Base-by-base conservation (phyloP, 345 rosid species). In the Lepidium sativum region DNA sequence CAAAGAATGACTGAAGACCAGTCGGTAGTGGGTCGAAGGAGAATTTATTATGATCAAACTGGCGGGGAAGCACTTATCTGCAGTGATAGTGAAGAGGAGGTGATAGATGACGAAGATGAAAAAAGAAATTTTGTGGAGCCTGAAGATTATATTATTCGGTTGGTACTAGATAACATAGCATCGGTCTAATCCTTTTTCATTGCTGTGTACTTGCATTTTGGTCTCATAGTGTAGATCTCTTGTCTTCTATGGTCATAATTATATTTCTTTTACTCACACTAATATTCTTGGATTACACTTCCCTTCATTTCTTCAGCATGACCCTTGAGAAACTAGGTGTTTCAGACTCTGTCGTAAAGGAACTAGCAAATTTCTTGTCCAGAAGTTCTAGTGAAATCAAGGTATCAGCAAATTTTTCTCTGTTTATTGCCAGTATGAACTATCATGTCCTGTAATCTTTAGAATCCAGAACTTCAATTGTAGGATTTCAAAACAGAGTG, bases 1-100 rank as follows among this genome's bases (percentile, higher is more conserved):
- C 99, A 94, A 72, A 91, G 99, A 84, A 94, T 94, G 99, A 94
- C 96, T 1, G 99, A 91, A 74, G 99, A 91, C 77, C 97, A 91
- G 63, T 94, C 99, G 10, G 96, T 94, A 55, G 82, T 94, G 65
- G 97, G 99, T 54, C 85, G 99, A 57, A 81, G 99, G 83, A 88
- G 99, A 73, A 94, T 94, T 23, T 91, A 91, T 80, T 94, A 91
- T 79, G 99, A 90, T 73, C 97, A 86, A 72, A 90, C 81, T 76
- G 96, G 96, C 2, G 92, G 99, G 23, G 99, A 94, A 84, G 96
- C 99, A 40, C 95, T 94, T 65, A 91, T 94, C 63, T 94, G 99
- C 78, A 94, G 99, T 82, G 99, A 94, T 63, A 95, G 97, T 61
- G 99, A 95, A 74, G 99, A 95, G 77, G 99, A 95, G 76, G 64